Percentiles rank a stretch among this genome's conserved stretches.
Evolutionary conservation across 306 rosid genomes (phyloP).

Genomic region (Rosa rugosa): DNA sequence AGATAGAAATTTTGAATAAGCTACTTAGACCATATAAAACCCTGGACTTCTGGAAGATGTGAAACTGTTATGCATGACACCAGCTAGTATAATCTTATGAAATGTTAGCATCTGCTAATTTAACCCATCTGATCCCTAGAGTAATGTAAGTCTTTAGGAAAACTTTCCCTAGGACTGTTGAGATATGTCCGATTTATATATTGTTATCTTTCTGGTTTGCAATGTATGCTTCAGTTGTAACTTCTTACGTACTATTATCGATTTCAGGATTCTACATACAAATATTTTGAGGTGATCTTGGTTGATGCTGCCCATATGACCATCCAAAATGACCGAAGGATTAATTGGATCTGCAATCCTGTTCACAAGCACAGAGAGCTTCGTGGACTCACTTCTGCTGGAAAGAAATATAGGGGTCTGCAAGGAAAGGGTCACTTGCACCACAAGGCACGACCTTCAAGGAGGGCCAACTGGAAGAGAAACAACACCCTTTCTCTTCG

Average conservation of each 20-base stretch:
- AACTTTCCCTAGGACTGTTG: background rate
- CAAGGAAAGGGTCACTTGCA: constrained; percentile 71
- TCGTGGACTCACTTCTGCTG: constrained; percentile 80
- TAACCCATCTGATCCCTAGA: background rate
- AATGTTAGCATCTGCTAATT: background rate
- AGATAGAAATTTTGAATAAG: background rate
- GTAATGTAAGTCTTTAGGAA: background rate
- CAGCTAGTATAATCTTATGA: background rate
- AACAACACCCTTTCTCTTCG: constrained; percentile 40
- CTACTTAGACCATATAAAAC: background rate
- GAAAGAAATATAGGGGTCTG: constrained; percentile 74
- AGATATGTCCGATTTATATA: background rate
- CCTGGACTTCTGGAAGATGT: background rate
- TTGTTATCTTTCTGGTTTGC: background rate
- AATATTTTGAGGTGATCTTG: constrained; percentile 26
- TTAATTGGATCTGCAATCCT: constrained; percentile 29
- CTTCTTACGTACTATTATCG: background rate
- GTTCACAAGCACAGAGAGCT: constrained; percentile 41
- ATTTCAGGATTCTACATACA: constrained; percentile 22
- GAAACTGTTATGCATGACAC: background rate
- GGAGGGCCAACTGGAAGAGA: constrained; percentile 51
- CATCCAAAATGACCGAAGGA: constrained; percentile 31
- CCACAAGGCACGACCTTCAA: constrained; percentile 76
- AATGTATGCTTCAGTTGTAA: background rate
- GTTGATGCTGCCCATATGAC: constrained; percentile 26